A percentile compares a stretch with the other conserved stretches of the same genome.
Conservation (phyloP, 2,329 filamentous ascomycete species). For the Bipolaris gigantea region DNA sequence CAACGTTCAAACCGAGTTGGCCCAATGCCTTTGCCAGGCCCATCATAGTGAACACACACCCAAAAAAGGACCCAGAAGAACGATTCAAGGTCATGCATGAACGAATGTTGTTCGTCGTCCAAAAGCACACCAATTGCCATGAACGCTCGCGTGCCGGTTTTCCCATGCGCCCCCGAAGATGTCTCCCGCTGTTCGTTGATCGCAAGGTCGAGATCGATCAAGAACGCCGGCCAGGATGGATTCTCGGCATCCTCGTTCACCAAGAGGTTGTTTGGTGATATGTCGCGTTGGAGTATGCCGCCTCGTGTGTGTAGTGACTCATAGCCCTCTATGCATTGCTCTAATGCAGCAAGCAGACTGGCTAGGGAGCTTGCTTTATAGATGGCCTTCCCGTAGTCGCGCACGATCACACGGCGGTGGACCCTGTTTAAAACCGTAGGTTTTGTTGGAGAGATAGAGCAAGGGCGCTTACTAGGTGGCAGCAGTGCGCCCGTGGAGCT, state of each 20-base stretch:
- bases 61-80: conserved; percentile 56
- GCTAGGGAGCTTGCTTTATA: conserved; percentile 31
- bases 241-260: conserved; percentile 46
- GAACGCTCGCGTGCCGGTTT: conserved; percentile 51
- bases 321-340: conserved; percentile 44
- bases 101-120: conserved; percentile 47
- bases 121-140: conserved; percentile 52
- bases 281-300: conserved; percentile 49
- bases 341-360: conserved; percentile 43
- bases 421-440: no score
- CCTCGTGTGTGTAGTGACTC: conserved; percentile 29
- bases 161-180: conserved; percentile 47
- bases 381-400: background rate
- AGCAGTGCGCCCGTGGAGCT: conserved; percentile 31
- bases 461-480: conserved; percentile 8
- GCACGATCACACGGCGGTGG: conserved; percentile 46
- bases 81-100: conserved; percentile 55
- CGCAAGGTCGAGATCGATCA: conserved; percentile 48
- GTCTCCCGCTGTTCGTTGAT: conserved; percentile 44
- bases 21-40: no score
- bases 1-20: conserved; percentile 46
- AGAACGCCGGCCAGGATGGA: conserved; percentile 45
- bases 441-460: conserved; percentile 14
- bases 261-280: conserved; percentile 53
- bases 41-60: conserved; percentile 51